Conservation (phyloP, 768 basidiomycete genomes). For the Sporobolomyces pararoseus region DNA sequence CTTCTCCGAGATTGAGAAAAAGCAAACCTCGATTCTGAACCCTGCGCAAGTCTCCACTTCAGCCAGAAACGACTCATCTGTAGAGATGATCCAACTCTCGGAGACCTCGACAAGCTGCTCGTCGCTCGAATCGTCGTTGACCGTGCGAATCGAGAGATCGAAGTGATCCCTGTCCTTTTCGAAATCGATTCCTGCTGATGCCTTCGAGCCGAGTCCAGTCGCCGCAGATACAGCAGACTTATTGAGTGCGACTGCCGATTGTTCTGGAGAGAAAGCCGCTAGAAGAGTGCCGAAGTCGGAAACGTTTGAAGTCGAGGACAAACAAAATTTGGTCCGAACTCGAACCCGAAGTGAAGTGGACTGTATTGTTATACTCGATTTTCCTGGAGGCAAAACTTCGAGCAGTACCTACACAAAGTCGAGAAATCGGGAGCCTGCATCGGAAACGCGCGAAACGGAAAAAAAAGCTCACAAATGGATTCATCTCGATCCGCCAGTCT, state of each 20-base stretch:
- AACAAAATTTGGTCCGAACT: neutral
- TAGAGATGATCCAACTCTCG: neutral
- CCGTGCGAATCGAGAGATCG: neutral
- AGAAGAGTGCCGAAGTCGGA: neutral
- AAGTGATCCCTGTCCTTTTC: too few relatives aligned
- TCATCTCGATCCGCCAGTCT: neutral
- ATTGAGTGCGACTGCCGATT: neutral
- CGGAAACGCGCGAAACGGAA: too few relatives aligned
- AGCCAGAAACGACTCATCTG: neutral
- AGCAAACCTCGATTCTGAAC: neutral
- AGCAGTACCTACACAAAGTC: too few relatives aligned
- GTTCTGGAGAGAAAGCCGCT: neutral
- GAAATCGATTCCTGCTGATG: too few relatives aligned
- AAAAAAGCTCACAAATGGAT: neutral
- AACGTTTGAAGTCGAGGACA: neutral
- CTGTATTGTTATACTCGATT: too few relatives aligned
- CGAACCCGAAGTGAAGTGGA: neutral
- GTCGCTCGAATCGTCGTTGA: neutral
- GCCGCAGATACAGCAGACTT: too few relatives aligned
- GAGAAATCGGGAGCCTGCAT: too few relatives aligned
- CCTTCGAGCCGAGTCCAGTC: too few relatives aligned
- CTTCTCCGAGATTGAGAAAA: neutral
- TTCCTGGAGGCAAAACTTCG: too few relatives aligned
- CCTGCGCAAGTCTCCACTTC: neutral
- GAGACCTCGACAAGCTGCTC: neutral